phyloP scores from a whole-genome alignment of 2,329 filamentous ascomycete genomes.

The Akanthomyces lecanii region DNA sequence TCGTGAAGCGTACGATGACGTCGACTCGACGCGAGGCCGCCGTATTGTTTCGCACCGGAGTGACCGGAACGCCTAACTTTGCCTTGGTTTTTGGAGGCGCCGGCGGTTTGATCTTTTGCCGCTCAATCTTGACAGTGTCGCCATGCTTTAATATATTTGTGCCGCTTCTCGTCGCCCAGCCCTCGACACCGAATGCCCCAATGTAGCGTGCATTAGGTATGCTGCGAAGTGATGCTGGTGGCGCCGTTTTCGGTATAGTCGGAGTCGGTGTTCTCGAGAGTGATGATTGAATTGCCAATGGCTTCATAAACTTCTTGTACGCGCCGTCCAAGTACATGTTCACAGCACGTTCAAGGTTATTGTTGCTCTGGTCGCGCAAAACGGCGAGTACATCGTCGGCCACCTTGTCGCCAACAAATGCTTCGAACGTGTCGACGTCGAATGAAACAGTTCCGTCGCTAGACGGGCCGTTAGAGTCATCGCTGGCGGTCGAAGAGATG shows the following conservation, averaged over 20 bases:
- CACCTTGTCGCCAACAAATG: constrained; percentile 56
- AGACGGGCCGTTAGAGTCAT: constrained; percentile 22
- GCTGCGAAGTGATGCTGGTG: constrained; percentile 19
- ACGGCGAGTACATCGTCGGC: constrained; percentile 42
- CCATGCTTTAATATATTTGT: constrained; percentile 70
- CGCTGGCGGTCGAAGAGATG: neutral
- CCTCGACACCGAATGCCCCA: constrained; percentile 85
- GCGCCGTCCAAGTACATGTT: constrained; percentile 70
- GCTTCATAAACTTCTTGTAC: constrained; percentile 47
- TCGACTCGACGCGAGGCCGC: constrained; percentile 67
- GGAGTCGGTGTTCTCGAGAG: constrained; percentile 10
- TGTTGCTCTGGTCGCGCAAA: constrained; percentile 51
- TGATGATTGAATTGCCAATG: neutral
- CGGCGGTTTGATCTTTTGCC: constrained; percentile 67
- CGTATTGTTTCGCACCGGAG: constrained; percentile 36
- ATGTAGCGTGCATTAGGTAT: constrained; percentile 62
- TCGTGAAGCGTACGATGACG: constrained; percentile 88
- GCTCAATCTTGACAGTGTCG: constrained; percentile 80
- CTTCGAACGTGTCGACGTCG: constrained; percentile 54
- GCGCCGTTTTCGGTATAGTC: constrained; percentile 15
- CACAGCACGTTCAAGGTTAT: constrained; percentile 58
- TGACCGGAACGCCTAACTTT: constrained; percentile 35
- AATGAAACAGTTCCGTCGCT: constrained; percentile 37
- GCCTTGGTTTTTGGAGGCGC: constrained; percentile 42
- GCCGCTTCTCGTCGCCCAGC: constrained; percentile 88